Conservation (phyloP, 2,329 filamentous ascomycete genomes). For the Colletotrichum sublineola region DNA sequence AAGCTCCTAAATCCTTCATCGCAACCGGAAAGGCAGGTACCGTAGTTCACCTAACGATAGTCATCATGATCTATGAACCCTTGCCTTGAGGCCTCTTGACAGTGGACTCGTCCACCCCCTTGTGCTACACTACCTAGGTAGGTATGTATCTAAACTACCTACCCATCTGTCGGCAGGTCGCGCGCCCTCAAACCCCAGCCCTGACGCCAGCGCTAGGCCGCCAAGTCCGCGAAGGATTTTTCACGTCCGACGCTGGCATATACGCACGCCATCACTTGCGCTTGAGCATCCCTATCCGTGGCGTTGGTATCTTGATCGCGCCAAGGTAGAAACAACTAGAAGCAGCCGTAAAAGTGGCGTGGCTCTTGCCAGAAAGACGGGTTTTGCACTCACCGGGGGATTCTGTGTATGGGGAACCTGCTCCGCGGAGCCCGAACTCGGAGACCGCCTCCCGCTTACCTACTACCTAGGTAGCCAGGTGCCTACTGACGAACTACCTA, state of each 20-base stretch:
- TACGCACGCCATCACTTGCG: neutral
- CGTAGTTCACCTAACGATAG: neutral
- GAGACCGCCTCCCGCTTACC: neutral
- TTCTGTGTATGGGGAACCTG: neutral
- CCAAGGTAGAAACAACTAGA: neutral
- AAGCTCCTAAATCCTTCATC: neutral
- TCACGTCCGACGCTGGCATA: neutral
- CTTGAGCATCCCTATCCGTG: neutral
- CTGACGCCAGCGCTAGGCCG: neutral
- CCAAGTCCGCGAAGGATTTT: slow-evolving; percentile 2
- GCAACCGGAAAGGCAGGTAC: neutral
- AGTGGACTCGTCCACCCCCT: neutral
- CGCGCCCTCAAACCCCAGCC: neutral
- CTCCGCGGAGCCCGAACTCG: neutral
- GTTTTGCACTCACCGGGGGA: neutral
- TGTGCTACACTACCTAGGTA: neutral
- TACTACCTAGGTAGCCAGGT: too few species aligned
- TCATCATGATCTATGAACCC: neutral
- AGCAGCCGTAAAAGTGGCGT: neutral
- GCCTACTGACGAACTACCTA: too few species aligned
- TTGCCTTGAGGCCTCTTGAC: neutral
- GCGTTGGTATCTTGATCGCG: neutral
- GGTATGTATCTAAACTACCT: too few species aligned
- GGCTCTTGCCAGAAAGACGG: neutral
- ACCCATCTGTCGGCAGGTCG: neutral